phyloP scores from a whole-genome alignment of 306 rosid species.

The Lagenaria siceraria region DNA sequence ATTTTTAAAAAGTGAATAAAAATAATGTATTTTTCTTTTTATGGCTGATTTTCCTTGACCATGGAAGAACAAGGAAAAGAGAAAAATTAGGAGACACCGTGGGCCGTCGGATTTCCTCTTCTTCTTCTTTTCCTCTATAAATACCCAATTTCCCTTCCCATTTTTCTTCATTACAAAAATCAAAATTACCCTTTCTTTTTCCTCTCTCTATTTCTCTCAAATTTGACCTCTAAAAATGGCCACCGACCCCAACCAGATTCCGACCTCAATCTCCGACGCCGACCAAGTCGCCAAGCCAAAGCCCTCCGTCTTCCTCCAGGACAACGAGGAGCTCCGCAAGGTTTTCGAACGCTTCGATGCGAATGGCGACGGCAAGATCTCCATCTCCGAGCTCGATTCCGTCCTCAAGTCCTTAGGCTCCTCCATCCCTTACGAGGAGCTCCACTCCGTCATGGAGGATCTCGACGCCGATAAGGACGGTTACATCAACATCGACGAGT shows the following conservation, averaged over 20 bases:
- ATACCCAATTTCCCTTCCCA: not conserved
- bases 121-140: not conserved
- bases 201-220: not conserved
- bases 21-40: too few species aligned
- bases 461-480: conserved; percentile 76
- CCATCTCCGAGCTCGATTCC: conserved; percentile 48
- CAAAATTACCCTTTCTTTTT: not conserved
- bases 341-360: conserved; percentile 70
- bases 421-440: conserved; percentile 23
- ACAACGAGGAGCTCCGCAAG: conserved; percentile 33
- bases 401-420: conserved; percentile 55
- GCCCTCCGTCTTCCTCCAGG: conserved; percentile 23
- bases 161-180: not conserved
- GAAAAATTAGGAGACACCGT: not conserved
- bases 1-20: not conserved
- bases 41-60: not conserved
- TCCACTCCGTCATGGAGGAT: conserved; percentile 55
- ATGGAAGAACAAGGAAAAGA: not conserved
- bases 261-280: not conserved
- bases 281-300: not conserved
- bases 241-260: conserved; percentile 9
- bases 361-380: conserved; percentile 92
- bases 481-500: conserved; percentile 55
- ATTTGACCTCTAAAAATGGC: conserved; percentile 17
- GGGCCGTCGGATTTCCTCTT: not conserved